These are phyloP conservation scores for Cyclotella choctawhatcheeana DNA, from an alignment of 108 stramenopile species.

Conservation along the genomic window DNA sequence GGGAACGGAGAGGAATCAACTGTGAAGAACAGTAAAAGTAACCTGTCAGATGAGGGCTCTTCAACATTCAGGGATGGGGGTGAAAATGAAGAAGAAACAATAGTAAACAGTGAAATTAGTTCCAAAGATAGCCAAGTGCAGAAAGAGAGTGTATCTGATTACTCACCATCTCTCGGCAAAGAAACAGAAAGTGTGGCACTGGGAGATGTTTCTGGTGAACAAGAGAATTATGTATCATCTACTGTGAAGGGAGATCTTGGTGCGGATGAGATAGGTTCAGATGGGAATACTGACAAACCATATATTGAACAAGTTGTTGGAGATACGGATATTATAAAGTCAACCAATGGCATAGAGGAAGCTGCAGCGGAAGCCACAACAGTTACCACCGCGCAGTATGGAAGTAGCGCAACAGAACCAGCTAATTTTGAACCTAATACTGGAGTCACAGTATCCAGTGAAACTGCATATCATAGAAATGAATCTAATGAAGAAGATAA, in stretches of 20 bases:
- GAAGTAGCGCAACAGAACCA: no score
- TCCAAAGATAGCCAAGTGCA: not conserved
- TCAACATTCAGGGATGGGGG: not conserved
- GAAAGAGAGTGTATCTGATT: no score
- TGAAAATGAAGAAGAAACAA: not conserved
- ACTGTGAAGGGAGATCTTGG: no score
- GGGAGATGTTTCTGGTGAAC: no score
- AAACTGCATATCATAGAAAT: conserved; percentile 35
- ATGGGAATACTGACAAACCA: not conserved
- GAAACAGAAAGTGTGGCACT: no score
- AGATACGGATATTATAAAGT: no score
- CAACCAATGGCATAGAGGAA: not conserved
- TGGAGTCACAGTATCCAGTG: not conserved
- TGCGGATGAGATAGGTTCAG: not conserved
- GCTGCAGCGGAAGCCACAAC: no score
- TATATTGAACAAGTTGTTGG: no score
- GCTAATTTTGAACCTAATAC: not conserved
- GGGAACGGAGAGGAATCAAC: not conserved
- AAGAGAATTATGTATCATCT: no score
- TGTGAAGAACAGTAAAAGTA: not conserved
- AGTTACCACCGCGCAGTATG: no score
- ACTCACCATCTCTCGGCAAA: no score
- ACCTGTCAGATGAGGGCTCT: not conserved
- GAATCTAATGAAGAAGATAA: conserved; percentile 25
- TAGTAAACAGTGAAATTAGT: not conserved